Evolutionary conservation across 805 yeast species (phyloP), one percentile per base, ranked within the genome.

Genomic region (Lachancea nothofagi): DNA sequence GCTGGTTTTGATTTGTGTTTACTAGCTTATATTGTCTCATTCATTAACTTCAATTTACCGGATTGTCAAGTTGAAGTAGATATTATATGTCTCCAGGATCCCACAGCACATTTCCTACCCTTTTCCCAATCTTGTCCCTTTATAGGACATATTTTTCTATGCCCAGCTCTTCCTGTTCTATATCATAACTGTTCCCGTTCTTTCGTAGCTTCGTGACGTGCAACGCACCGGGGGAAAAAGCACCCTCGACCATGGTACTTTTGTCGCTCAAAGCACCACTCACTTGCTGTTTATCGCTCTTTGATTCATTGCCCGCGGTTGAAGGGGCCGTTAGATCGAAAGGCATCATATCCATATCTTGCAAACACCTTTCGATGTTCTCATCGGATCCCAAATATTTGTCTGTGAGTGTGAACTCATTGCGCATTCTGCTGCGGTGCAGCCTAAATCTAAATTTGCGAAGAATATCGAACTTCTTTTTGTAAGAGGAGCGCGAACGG

Each of bases 331-430:
- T 29, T 14, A 36, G 29, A 12, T 30, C 40, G 13, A 36, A 41
- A 13, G 44, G 43, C 38, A 40, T 40, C 20, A 29, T 12, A 22
- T 41, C 44, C 44, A 41, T 41, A 22, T 41, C 44, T 5, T 34
- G 29, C 30, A 41, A 21, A 21, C 44, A 41, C 23, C 40, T 20
- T 22, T 35, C 36, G 10, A 41, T 23, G 15, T 36, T 41, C 15
- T 35, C 44, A 9, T 35, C 36, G 32, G 40, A 36, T 10, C 44
- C 44, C 33, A 41, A n/a, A 22, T 41, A 41, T 19, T 24, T 22
- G 12, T 41, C 40, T 5, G 44, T 41, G 6, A 41, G 35, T 7
- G 40, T 41, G 21, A 24, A 22, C 34, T 36, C 23, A 15, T 29
- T 18, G 23, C 29, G 38, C 7, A 20, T 18, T 14, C 38, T 34